Conservation (phyloP, 2,329 filamentous ascomycete species). For the Reticulascus tulasneorum region DNA sequence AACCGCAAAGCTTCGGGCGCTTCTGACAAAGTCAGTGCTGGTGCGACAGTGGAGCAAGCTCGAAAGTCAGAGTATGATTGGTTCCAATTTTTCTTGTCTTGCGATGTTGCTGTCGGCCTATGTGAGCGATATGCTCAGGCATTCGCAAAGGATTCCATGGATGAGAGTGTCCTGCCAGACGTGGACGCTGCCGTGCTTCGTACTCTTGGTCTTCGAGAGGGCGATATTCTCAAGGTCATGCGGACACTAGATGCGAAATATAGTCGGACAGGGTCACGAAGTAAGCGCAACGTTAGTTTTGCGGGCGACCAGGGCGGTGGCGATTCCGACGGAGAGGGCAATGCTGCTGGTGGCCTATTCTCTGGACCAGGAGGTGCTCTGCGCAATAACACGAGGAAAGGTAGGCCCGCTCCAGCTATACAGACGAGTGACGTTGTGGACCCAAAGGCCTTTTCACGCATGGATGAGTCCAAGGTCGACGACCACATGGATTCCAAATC, state of each 20-base stretch:
- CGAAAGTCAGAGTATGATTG: constrained; percentile 84
- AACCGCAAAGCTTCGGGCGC: constrained; percentile 15
- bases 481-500: constrained; percentile 20
- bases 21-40: constrained; percentile 33
- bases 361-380: constrained; percentile 87
- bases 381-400: constrained; percentile 91
- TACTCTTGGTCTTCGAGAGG: constrained; percentile 89
- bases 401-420: constrained; percentile 80
- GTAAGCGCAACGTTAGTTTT: constrained; percentile 51
- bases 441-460: constrained; percentile 74
- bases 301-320: constrained; percentile 58
- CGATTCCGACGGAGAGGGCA: constrained; percentile 30
- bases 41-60: constrained; percentile 56
- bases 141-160: constrained; percentile 90
- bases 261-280: constrained; percentile 45
- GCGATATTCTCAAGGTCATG: constrained; percentile 94
- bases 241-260: constrained; percentile 80
- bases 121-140: constrained; percentile 92
- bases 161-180: constrained; percentile 86
- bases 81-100: constrained; percentile 97
- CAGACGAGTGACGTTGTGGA: constrained; percentile 84
- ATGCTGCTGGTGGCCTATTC: constrained; percentile 63
- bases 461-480: constrained; percentile 42
- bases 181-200: constrained; percentile 80
- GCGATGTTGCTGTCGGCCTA: constrained; percentile 85